A percentile compares a stretch with the other conserved stretches of the same genome.
These are phyloP conservation scores for Pestalotiopsis sp. DNA, from an alignment of 2,329 filamentous ascomycete species.

Conservation along the genomic window DNA sequence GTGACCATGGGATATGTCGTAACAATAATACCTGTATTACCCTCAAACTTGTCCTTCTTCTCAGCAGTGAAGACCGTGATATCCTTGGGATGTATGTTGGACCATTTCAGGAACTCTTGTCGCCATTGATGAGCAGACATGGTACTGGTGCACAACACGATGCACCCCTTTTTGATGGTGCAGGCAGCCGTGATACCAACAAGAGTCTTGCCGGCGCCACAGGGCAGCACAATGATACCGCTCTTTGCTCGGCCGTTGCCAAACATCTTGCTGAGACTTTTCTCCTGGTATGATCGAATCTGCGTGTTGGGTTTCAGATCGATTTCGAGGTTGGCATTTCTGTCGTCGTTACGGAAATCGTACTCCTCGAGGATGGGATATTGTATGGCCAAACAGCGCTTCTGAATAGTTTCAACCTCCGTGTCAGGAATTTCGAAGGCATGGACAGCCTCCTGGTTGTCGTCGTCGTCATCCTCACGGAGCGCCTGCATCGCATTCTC, in stretches of 20 bases:
- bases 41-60: conserved; percentile 80
- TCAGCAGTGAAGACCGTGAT: conserved; percentile 95
- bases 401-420: conserved; percentile 83
- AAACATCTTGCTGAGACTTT: conserved; percentile 98
- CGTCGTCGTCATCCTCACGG: conserved; percentile 83
- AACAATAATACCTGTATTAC: conserved; percentile 93
- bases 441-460: conserved; percentile 85
- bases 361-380: conserved; percentile 95
- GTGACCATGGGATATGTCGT: conserved; percentile 99
- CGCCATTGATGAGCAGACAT: conserved; percentile 99
- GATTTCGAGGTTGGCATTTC: conserved; percentile 90
- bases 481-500: conserved; percentile 72
- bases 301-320: conserved; percentile 87
- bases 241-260: conserved; percentile 96
- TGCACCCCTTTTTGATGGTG: conserved; percentile 94
- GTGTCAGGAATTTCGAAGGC: conserved; percentile 88
- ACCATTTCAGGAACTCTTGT: conserved; percentile 97
- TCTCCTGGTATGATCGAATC: conserved; percentile 94
- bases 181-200: conserved; percentile 98
- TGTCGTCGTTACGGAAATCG: conserved; percentile 89
- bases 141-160: conserved; percentile 93
- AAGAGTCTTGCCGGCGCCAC: conserved; percentile 94
- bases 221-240: conserved; percentile 95
- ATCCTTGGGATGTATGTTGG: conserved; percentile 89
- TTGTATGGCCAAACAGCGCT: conserved; percentile 83